phyloP scores from a whole-genome alignment of 2,329 filamentous ascomycete species.

The Nannizziopsis barbatae region DNA sequence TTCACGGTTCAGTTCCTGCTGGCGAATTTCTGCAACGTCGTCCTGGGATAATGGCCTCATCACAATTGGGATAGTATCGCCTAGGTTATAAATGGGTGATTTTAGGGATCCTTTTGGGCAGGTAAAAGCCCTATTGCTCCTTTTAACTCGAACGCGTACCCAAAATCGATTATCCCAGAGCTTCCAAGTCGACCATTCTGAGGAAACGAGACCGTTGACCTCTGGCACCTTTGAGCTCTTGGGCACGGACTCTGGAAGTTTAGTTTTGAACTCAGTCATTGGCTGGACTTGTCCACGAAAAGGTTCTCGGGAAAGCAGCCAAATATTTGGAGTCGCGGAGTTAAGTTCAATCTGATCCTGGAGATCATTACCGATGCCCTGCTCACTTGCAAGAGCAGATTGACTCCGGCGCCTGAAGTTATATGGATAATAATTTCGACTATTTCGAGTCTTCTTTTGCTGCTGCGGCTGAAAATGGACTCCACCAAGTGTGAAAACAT shows the following conservation, averaged over 20 bases:
- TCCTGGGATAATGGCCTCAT: conserved; percentile 2
- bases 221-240: not conserved
- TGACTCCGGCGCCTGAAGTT: conserved; percentile 3
- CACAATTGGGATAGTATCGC: conserved; percentile 5
- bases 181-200: conserved; percentile 28
- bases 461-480: conserved; percentile 37
- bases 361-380: not conserved
- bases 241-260: conserved; percentile 14
- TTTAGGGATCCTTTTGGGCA: not conserved
- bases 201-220: conserved; percentile 1
- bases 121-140: not conserved
- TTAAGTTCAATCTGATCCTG: not conserved
- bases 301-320: conserved; percentile 31
- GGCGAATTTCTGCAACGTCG: not conserved
- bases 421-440: not conserved
- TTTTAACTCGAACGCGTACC: conserved; percentile 37
- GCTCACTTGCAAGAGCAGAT: not conserved
- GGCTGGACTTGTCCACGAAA: conserved; percentile 21
- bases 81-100: conserved; percentile 1
- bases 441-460: conserved; percentile 2
- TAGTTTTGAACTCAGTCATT: conserved; percentile 17
- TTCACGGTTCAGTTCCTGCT: not conserved
- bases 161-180: conserved; percentile 49
- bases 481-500: conserved; percentile 41
- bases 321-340: conserved; percentile 20